Conservation (phyloP, 1,284 basidiomycete genomes). For the Golubevia sp. region DNA sequence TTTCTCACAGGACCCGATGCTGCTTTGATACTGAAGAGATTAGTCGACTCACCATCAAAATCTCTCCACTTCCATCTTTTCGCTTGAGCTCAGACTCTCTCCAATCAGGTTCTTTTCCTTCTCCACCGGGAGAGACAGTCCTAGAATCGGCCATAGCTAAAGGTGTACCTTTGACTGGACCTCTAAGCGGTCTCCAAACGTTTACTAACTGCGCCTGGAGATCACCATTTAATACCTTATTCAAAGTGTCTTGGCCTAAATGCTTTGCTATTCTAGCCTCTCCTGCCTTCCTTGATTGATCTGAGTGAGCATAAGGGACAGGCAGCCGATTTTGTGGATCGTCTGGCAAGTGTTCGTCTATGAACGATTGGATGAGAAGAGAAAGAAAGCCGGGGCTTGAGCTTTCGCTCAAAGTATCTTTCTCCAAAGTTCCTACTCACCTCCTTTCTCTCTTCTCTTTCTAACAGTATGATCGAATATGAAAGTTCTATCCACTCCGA, state of each 20-base stretch:
- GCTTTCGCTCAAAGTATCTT: not conserved
- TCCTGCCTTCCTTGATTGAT: constrained; percentile 37
- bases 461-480: constrained; percentile 44
- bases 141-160: constrained; percentile 36
- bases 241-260: constrained; percentile 32
- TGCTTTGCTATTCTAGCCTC: constrained; percentile 35
- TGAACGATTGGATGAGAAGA: not conserved
- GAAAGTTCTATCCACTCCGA: constrained; percentile 33
- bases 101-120: constrained; percentile 30
- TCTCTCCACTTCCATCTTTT: constrained; percentile 32
- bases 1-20: too few relatives aligned
- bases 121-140: constrained; percentile 21
- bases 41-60: constrained; percentile 16
- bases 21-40: too few relatives aligned
- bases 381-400: not conserved
- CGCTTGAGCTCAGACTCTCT: constrained; percentile 23
- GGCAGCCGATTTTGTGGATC: constrained; percentile 29
- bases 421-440: too few relatives aligned
- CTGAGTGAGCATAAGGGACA: constrained; percentile 27
- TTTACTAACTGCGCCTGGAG: constrained; percentile 40
- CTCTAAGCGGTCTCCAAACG: constrained; percentile 40
- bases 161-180: constrained; percentile 30
- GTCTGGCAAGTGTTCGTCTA: constrained; percentile 21
- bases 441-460: constrained; percentile 27
- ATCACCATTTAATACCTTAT: constrained; percentile 26